Evolutionary conservation across 2,329 filamentous ascomycete genomes (phyloP).

Genomic region (Orbilia quercus): DNA sequence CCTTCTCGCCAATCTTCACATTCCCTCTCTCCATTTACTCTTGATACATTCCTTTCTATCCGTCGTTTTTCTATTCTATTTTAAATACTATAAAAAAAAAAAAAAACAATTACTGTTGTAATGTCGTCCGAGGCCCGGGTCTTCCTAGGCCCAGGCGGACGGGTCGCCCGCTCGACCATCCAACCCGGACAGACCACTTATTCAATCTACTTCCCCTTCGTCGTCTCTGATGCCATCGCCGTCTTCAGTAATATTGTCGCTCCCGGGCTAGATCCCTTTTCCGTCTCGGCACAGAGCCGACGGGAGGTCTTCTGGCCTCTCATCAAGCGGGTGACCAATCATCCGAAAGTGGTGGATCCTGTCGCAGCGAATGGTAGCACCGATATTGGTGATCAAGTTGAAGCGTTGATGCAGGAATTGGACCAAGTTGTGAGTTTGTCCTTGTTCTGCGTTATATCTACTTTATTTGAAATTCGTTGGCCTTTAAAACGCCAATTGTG

Average conservation of each 20-base stretch:
- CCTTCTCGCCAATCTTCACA: background rate
- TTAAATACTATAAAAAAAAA: background rate
- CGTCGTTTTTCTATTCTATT: background rate
- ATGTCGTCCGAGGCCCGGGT: conserved; percentile 29
- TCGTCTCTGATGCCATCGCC: conserved; percentile 39
- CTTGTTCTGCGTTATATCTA: conserved; percentile 1
- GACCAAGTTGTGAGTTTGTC: conserved; percentile 28
- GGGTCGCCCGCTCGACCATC: background rate
- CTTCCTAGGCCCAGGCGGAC: conserved; percentile 40
- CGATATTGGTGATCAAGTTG: conserved; percentile 41
- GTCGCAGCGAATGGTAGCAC: conserved; percentile 31
- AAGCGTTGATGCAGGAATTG: conserved; percentile 34
- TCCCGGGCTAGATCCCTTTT: conserved; percentile 35
- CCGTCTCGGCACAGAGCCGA: conserved; percentile 29
- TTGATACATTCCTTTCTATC: background rate
- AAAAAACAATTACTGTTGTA: conserved; percentile 5
- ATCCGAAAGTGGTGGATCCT: conserved; percentile 40
- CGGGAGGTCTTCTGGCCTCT: conserved; percentile 43
- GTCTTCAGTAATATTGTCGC: conserved; percentile 42
- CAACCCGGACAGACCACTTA: conserved; percentile 18
- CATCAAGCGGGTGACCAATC: conserved; percentile 39
- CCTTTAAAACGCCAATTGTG: too few species aligned
- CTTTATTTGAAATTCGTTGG: background rate
- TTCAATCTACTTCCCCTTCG: conserved; percentile 42
- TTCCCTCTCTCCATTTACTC: background rate